Base-by-base conservation (phyloP, 768 basidiomycete genomes). In the Exidia glandulosa region DNA sequence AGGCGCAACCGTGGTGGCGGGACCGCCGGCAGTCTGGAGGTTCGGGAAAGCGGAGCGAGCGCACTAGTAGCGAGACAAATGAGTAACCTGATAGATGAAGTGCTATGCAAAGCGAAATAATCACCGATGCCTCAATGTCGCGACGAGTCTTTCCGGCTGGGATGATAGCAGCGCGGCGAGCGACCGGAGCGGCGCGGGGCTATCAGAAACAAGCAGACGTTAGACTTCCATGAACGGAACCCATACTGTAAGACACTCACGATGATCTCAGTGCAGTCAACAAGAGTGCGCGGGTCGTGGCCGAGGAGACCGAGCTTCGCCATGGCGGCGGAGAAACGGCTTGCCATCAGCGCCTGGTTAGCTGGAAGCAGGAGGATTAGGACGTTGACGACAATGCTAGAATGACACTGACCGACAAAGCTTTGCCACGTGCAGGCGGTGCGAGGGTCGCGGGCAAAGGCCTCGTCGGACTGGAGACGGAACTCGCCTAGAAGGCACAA, bases 391-490 rank as follows among this genome's bases (percentile, higher is more conserved):
- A n/a, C n/a, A 6, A 6, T 6, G 10, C 41, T 41, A n/a, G 30
- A 56, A 31, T 29, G 23, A 31, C 13, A 14, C 37, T 52, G 25
- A 31, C 73, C 71, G 32, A 73, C 75, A 61, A 75, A 72, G 2
- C 70, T 69, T 66, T 80, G 79, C 79, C 79, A 81, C 37, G 65
- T 63, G 69, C 79, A 80, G 19, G 76, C 72, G 23, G 79, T 81
- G 50, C 75, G 68, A 4, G 72, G 62, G 67, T 80, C 76, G 50
- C 72, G 71, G 27, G 72, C 71, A 33, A 73, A 61, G 56, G 57
- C 62, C 0, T 67, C 70, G 68, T 80, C 77, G 36, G 78, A 79
- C 63, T 76, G 73, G 33, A 81, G 66, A 34, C 78, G 76, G 29
- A 81, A 66, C 63, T 75, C 76, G 37, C 78, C 76, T 34, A 6